Percentiles rank a stretch among this genome's conserved stretches.
phyloP scores from a whole-genome alignment of 306 rosid species.

The Quillaja saponaria region DNA sequence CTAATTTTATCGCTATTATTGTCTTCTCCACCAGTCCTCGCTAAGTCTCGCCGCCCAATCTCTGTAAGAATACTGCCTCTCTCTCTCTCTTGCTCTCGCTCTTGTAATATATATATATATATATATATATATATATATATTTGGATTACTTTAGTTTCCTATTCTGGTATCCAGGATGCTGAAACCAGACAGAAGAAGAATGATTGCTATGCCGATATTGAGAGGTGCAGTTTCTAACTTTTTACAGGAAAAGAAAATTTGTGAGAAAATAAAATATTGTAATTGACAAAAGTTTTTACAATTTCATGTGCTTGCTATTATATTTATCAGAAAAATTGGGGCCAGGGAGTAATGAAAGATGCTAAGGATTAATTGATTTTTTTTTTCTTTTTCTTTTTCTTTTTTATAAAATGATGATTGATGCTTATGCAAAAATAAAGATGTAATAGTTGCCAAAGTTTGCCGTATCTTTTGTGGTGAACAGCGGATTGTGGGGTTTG shows the following conservation, averaged over 20 bases:
- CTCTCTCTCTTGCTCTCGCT: neutral
- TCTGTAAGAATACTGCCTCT: conserved; percentile 51
- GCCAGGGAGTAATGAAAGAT: too few species aligned
- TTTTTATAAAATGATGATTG: neutral
- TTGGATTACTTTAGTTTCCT: neutral
- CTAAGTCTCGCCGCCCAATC: conserved; percentile 73
- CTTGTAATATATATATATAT: too few species aligned
- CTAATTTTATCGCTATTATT: conserved; percentile 28
- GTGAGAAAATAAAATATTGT: too few species aligned
- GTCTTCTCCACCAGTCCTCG: conserved; percentile 41
- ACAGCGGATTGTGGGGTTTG: conserved; percentile 89
- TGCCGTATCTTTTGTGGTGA: neutral
- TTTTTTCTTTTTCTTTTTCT: too few species aligned
- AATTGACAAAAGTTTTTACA: too few species aligned
- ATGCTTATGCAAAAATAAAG: neutral
- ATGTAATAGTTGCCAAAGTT: neutral
- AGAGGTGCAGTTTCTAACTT: conserved; percentile 50
- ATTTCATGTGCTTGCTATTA: too few species aligned
- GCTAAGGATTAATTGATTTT: neutral
- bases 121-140: neutral
- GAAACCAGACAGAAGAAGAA: conserved; percentile 71
- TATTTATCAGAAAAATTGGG: neutral
- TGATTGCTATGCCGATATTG: conserved; percentile 84
- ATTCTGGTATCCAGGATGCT: conserved; percentile 48
- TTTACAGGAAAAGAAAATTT: too few species aligned